Percentiles rank a stretch among this genome's conserved stretches.
phyloP scores from a whole-genome alignment of 352 stramenopile genomes.

The Phytophthora gonapodyides region DNA sequence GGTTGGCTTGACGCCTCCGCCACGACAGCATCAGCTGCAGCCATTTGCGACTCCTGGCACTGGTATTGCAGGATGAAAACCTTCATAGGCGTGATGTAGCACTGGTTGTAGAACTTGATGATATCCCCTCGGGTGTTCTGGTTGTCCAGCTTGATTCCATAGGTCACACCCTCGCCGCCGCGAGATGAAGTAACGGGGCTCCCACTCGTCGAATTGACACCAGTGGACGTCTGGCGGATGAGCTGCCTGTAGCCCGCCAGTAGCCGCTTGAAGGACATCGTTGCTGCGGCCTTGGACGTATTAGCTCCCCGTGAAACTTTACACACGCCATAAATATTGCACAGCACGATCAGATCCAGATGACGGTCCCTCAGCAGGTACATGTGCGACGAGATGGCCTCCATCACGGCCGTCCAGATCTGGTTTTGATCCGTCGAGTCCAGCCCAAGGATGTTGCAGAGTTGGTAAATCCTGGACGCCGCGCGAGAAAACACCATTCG shows the following conservation, averaged over 20 bases:
- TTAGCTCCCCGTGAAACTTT: constrained; percentile 82
- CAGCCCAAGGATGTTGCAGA: constrained; percentile 71
- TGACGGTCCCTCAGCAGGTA: constrained; percentile 74
- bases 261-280: constrained; percentile 75
- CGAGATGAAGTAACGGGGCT: constrained; percentile 37
- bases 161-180: constrained; percentile 67
- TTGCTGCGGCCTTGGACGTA: constrained; percentile 44
- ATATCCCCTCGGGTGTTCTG: constrained; percentile 71
- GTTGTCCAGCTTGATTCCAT: constrained; percentile 77
- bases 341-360: constrained; percentile 82
- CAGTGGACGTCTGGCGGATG: constrained; percentile 38
- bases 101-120: constrained; percentile 91
- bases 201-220: constrained; percentile 15
- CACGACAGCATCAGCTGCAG: constrained; percentile 68
- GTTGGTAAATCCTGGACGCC: constrained; percentile 76
- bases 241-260: constrained; percentile 81
- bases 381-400: constrained; percentile 70
- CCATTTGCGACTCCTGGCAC: constrained; percentile 80
- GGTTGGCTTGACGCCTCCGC: constrained; percentile 34
- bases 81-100: constrained; percentile 85
- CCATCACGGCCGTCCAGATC: constrained; percentile 86
- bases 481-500: constrained; percentile 86
- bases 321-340: constrained; percentile 84
- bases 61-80: constrained; percentile 88
- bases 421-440: constrained; percentile 82